A percentile compares a stretch with the other conserved stretches of the same genome.
Evolutionary conservation across 2,329 filamentous ascomycete genomes (phyloP).

Genomic region (Trichophyton simii): DNA sequence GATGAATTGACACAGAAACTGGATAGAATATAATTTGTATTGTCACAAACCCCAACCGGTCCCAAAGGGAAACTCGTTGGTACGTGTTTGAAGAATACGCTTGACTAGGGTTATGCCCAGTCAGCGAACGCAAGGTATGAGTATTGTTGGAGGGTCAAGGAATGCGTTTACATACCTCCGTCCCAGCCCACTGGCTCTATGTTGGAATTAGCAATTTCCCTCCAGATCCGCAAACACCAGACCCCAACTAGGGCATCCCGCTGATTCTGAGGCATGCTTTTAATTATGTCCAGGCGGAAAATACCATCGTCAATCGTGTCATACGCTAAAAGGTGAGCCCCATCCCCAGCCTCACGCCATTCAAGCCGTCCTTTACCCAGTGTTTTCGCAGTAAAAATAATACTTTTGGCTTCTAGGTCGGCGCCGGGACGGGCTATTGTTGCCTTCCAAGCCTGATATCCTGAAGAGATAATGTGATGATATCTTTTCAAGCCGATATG

Average conservation of each 20-base stretch:
- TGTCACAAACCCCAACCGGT: neutral
- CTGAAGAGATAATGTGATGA: neutral
- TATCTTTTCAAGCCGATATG: neutral
- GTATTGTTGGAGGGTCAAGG: neutral
- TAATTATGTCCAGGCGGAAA: neutral
- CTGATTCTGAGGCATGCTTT: neutral
- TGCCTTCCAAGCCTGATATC: neutral
- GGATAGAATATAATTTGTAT: neutral
- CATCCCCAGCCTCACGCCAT: neutral
- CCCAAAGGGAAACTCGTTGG: neutral
- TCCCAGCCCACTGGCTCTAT: neutral
- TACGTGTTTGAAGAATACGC: neutral
- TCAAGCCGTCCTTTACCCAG: neutral
- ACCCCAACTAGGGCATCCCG: neutral
- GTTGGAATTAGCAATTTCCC: neutral
- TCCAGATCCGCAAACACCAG: neutral
- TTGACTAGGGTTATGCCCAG: neutral
- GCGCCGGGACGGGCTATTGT: neutral
- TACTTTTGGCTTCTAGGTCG: neutral
- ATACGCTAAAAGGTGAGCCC: neutral
- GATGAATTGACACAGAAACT: neutral
- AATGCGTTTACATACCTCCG: neutral
- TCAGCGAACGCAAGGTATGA: neutral
- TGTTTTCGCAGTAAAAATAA: neutral
- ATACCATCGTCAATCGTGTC: neutral